phyloP scores from a whole-genome alignment of 768 basidiomycete genomes.

The Auricularia heimuer region DNA sequence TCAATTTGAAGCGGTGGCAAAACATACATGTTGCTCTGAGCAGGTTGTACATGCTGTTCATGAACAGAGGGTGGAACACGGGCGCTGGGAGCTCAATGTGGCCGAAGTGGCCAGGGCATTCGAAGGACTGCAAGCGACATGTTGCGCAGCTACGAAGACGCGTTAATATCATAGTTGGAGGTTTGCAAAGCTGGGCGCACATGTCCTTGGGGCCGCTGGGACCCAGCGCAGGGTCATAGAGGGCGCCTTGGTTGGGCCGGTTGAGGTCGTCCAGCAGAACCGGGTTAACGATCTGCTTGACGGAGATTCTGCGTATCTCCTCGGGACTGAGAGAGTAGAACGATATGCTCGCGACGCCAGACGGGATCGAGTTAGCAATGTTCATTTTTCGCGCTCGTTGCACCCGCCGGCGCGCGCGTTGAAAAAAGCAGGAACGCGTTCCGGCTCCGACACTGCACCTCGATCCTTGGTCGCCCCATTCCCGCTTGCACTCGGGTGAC shows the following conservation, averaged over 20 bases:
- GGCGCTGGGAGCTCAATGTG: conserved; percentile 95
- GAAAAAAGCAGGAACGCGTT: too few species aligned
- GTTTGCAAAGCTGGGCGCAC: conserved; percentile 38
- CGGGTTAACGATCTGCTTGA: conserved; percentile 93
- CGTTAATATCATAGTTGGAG: conserved; percentile 6
- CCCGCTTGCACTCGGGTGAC: too few species aligned
- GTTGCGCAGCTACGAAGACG: conserved; percentile 66
- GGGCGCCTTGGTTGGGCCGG: conserved; percentile 79
- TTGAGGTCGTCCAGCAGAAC: conserved; percentile 89
- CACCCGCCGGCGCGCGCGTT: too few species aligned
- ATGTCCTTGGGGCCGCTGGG: conserved; percentile 84
- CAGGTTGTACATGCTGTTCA: conserved; percentile 80
- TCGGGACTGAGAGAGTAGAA: conserved; percentile 87
- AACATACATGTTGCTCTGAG: conserved; percentile 84
- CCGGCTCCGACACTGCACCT: too few species aligned
- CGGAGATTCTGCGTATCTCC: conserved; percentile 89
- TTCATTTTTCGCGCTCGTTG: conserved; percentile 48
- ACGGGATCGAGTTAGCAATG: conserved; percentile 80
- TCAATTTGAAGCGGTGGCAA: conserved; percentile 86
- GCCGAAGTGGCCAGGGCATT: conserved; percentile 96
- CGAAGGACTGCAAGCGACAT: conserved; percentile 85
- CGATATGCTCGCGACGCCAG: conserved; percentile 71
- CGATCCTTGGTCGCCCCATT: too few species aligned
- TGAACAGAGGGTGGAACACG: conserved; percentile 94
- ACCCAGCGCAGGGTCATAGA: conserved; percentile 93